A percentile compares a stretch with the other conserved stretches of the same genome.
phyloP scores from a whole-genome alignment of 208 protist genomes.

The Leptomonas pyrrhocoris region DNA sequence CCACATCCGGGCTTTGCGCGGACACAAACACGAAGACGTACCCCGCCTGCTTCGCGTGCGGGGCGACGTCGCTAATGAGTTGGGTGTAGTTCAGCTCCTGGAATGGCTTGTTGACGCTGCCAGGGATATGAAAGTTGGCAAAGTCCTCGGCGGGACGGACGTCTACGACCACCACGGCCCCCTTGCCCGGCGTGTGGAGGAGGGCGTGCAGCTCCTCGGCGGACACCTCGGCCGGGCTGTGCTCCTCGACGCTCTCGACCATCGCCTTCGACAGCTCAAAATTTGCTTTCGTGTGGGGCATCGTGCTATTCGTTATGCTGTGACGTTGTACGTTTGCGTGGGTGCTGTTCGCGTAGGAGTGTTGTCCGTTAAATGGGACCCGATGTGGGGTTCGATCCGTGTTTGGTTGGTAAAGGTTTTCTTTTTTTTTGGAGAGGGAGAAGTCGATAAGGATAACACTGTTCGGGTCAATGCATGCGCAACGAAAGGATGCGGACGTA shows the following conservation, averaged over 20 bases:
- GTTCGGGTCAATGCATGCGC: too few species aligned
- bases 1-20: constrained; percentile 52
- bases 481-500: too few species aligned
- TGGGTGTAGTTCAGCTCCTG: constrained; percentile 35
- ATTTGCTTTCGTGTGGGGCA: constrained; percentile 12
- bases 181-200: constrained; percentile 3
- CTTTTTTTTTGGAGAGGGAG: too few species aligned
- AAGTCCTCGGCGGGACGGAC: constrained; percentile 53
- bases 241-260: constrained; percentile 11
- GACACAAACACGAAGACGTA: constrained; percentile 54
- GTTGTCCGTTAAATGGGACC: too few species aligned
- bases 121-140: constrained; percentile 31
- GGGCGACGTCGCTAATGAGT: constrained; percentile 6
- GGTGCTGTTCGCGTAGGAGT: too few species aligned
- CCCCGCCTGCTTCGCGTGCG: constrained; percentile 5
- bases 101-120: constrained; percentile 49
- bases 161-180: constrained; percentile 36
- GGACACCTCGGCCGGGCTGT: constrained; percentile 25
- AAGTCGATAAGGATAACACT: too few species aligned
- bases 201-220: constrained; percentile 34
- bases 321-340: too few species aligned
- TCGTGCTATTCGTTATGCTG: constrained; percentile 5
- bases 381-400: too few species aligned
- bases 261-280: constrained; percentile 5
- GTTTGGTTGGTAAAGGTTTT: too few species aligned